Conservation (phyloP, 2,329 filamentous ascomycete genomes). For the Fonsecaea pedrosoi region DNA sequence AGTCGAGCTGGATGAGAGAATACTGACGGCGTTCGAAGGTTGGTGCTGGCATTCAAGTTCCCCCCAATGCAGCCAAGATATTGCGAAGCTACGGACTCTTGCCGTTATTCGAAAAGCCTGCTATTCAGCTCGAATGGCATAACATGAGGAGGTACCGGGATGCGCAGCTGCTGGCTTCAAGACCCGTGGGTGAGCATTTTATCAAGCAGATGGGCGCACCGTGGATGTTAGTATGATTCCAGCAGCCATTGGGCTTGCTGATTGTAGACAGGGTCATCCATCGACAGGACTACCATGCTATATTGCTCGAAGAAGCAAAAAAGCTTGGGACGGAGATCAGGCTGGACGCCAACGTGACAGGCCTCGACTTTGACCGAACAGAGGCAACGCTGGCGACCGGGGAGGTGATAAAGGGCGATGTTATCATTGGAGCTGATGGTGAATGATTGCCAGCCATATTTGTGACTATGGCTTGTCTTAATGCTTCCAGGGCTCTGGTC, state of each 20-base stretch:
- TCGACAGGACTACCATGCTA: conserved; percentile 56
- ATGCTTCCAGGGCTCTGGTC: conserved; percentile 47
- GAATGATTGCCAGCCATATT: background rate
- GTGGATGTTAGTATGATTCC: conserved; percentile 8
- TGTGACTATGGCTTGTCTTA: conserved; percentile 1
- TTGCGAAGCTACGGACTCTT: conserved; percentile 42
- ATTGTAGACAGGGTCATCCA: conserved; percentile 45
- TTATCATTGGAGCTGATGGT: conserved; percentile 59
- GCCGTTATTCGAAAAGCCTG: conserved; percentile 35
- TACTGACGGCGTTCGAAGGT: conserved; percentile 29
- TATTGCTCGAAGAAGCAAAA: conserved; percentile 50
- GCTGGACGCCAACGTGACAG: conserved; percentile 39
- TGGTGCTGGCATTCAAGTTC: conserved; percentile 46
- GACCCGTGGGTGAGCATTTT: conserved; percentile 13
- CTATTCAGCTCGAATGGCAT: conserved; percentile 42
- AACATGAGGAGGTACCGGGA: conserved; percentile 43
- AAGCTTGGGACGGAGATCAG: conserved; percentile 49
- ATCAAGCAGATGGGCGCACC: conserved; percentile 14
- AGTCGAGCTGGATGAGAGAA: background rate
- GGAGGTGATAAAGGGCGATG: conserved; percentile 42
- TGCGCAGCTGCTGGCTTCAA: conserved; percentile 42
- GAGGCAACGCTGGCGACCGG: conserved; percentile 35
- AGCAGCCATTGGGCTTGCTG: background rate
- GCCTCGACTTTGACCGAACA: conserved; percentile 42
- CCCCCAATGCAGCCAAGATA: conserved; percentile 43